Evolutionary conservation across 1,139 yeast genomes (phyloP).

Genomic region (Yarrowia galli): DNA sequence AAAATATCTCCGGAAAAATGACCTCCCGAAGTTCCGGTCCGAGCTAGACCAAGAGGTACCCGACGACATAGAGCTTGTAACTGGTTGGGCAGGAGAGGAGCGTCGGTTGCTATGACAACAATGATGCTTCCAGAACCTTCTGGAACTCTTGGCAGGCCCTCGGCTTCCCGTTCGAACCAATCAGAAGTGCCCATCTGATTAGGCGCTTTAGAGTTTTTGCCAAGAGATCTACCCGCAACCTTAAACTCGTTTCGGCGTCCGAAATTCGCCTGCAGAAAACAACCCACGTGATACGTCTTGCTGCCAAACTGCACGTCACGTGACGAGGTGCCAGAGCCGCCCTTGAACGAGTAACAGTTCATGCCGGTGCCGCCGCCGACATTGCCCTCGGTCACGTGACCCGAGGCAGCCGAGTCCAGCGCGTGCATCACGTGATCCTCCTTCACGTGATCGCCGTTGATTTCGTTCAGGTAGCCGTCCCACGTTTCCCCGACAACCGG

Average conservation of each 20-base stretch:
- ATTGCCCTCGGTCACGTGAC: conserved; percentile 4
- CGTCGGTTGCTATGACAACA: conserved; percentile 21
- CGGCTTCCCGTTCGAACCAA: conserved; percentile 26
- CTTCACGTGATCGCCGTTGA: conserved; percentile 32
- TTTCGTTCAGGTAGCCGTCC: conserved; percentile 27
- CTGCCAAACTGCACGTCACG: background rate
- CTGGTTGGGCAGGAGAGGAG: conserved; percentile 7
- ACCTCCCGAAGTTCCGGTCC: conserved; percentile 21
- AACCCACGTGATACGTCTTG: conserved; percentile 2
- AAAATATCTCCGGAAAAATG: conserved; percentile 24
- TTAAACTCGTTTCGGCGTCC: conserved; percentile 17
- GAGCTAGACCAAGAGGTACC: conserved; percentile 20
- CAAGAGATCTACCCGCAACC: background rate
- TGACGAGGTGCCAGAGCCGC: conserved; percentile 16
- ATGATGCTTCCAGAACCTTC: conserved; percentile 16
- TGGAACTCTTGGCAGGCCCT: conserved; percentile 11
- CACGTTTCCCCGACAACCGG: conserved; percentile 26
- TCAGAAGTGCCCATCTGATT: conserved; percentile 24
- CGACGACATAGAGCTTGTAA: conserved; percentile 14
- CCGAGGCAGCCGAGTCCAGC: background rate
- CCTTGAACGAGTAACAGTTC: conserved; percentile 36
- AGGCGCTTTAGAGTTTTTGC: conserved; percentile 13
- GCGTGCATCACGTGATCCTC: conserved; percentile 14
- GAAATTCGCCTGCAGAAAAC: conserved; percentile 24
- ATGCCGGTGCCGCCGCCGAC: conserved; percentile 22